Evolutionary conservation across 1,284 basidiomycete genomes (phyloP), one percentile per base, ranked within the genome.

Genomic region (Fomitopsis betulina): DNA sequence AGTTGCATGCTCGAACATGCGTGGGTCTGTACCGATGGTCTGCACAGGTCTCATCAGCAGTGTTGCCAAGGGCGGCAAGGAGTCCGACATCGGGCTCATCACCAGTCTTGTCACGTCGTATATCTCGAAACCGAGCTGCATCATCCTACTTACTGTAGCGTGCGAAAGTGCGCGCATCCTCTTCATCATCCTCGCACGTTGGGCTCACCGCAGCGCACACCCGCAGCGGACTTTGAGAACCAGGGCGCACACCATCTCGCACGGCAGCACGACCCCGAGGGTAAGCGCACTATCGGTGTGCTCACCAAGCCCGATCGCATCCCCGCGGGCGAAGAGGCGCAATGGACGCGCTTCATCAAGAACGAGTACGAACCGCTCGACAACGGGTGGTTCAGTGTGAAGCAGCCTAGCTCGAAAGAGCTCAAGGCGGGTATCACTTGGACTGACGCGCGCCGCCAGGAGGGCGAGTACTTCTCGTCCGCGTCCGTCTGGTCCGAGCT

Each of bases 251-350:
- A 84, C 30, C 39, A 51, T 35, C 32, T 60, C 12, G 82, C 87
- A 0, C 84, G 82, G 58, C 58, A 74, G 3, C 71, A 57, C 56
- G 88, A 91, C 64, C 80, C 80, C 0, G 71, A 80, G 0, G 87
- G 88, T 0, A 76, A 77, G 56, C 76, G 88, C 2, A 92, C 89
- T 0, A 85, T 91, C 27, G 89, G 89, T 56, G 89, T 93, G 15
- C 75, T 93, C n/a, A 93, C 90, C 0, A 93, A 92, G 67, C 87
- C 89, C 0, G 91, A 93, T 66, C 82, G 85, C 5, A 89, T 93
- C 53, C 82, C 82, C 0, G 8, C 64, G 0, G 88, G 87, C 0
- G 85, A 90, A 35, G 84, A 90, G 60, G 64, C 67, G 0, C 66
- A 64, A 1, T 92, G 89, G 90, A 61, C 89, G 8, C 70, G 71